These are phyloP conservation scores for Dipteronia sinensis DNA, from an alignment of 345 rosid species.

Conservation along the genomic window DNA sequence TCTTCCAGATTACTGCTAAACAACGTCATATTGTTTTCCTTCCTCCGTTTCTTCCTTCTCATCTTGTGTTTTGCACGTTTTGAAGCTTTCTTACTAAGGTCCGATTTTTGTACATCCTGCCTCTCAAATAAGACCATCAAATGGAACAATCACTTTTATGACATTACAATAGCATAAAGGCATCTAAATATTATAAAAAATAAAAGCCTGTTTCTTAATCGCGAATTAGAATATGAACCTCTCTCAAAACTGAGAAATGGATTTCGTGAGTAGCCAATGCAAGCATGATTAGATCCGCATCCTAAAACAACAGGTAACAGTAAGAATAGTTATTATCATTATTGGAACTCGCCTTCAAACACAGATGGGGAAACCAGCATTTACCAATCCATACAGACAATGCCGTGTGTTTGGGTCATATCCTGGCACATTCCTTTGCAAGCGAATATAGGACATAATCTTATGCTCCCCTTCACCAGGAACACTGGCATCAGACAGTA, in stretches of 20 bases:
- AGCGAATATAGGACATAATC: conserved; percentile 40
- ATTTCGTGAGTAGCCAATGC: conserved; percentile 38
- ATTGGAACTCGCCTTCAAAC: not conserved
- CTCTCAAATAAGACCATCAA: not conserved
- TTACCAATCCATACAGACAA: conserved; percentile 44
- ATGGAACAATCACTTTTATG: not conserved
- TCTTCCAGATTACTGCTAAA: not conserved
- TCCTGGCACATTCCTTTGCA: conserved; percentile 39
- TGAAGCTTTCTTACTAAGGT: not conserved
- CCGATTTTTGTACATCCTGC: not conserved
- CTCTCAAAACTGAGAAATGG: conserved; percentile 39
- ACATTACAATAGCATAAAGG: not conserved
- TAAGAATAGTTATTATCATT: not conserved
- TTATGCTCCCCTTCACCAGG: conserved; percentile 48
- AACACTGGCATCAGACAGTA: conserved; percentile 39
- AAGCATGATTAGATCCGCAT: conserved; percentile 42
- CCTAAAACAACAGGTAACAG: conserved; percentile 22
- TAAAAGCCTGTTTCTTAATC: not conserved
- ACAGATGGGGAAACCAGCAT: not conserved
- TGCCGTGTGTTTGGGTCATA: conserved; percentile 40
- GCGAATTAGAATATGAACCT: conserved; percentile 22
- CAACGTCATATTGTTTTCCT: not conserved
- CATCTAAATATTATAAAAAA: not conserved
- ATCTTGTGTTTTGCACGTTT: not conserved
- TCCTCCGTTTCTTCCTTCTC: not conserved